These are phyloP conservation scores for Mortierella claussenii DNA, from an alignment of 192 early-diverging fungal species.

Conservation along the genomic window DNA sequence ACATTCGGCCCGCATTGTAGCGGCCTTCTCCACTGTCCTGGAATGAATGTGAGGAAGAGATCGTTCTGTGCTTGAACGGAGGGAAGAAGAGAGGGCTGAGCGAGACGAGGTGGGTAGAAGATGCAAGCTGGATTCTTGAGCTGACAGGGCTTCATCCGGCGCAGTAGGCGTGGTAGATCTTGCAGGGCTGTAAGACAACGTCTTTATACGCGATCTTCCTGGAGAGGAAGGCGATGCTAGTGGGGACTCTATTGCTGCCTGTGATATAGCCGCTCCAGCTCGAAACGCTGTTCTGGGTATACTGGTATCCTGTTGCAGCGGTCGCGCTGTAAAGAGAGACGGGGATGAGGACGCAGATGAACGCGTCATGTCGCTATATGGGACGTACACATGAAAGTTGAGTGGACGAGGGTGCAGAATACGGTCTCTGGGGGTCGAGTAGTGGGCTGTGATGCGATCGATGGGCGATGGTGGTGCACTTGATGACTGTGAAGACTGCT, in stretches of 20 bases:
- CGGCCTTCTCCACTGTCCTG: no score
- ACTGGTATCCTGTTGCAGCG: no score
- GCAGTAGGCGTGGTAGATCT: no score
- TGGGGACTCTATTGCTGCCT: neutral
- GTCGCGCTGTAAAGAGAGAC: no score
- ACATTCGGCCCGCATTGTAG: no score
- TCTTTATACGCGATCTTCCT: no score
- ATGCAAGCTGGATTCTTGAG: no score
- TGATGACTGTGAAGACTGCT: neutral
- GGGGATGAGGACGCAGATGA: neutral
- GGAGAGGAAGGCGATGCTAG: neutral
- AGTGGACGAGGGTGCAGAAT: neutral
- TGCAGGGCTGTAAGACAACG: no score
- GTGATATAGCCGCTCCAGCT: neutral
- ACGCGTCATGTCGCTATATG: neutral
- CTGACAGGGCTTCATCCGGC: no score
- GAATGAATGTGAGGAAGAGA: no score
- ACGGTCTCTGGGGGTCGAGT: neutral
- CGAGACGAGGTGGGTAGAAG: neutral
- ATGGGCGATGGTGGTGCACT: no score
- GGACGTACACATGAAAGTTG: neutral
- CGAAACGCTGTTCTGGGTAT: no score
- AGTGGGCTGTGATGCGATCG: neutral
- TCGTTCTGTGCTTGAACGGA: neutral
- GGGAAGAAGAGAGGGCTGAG: neutral